Base-by-base conservation (phyloP, 2,329 filamentous ascomycete genomes). In the Beauveria asiatica region DNA sequence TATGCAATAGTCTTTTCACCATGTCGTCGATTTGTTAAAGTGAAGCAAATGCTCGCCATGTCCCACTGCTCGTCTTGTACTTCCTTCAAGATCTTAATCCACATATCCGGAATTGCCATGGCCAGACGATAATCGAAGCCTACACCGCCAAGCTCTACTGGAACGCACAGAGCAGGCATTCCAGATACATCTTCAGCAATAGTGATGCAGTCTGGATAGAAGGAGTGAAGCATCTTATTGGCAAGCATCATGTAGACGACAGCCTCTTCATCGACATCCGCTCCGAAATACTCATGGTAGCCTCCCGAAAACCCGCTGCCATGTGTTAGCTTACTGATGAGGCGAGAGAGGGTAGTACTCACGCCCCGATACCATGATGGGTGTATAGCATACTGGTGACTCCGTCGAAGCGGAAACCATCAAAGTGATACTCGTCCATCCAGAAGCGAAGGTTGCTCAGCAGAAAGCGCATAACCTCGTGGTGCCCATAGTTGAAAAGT, bases 1-100 rank as follows among this genome's bases (percentile, higher is more conserved):
- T 99, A 99, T 3, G 94, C 94, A 69, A 99, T 97, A 0, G 93
- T 97, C 82, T 97, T 97, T 75, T 99, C 94, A 51, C 92, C 93
- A 68, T 97, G 90, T 30, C 94, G 86, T 61, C 94, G 84, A 75
- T 99, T 97, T 23, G 89, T 96, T 62, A 99, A 77, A 0, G 92
- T 97, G 76, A 88, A 92, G 72, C 86, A 86, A 57, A 99, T 88
- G 66, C 83, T 87, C 61, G 83, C 85, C 74, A 99, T 88, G 68
- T 97, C 89, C 94, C 94, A 99, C 10, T 96, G 83, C 64, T 91
- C 83, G 68, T 99, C 94, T 69, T 88, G 82, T 72, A 91, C 86
- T 76, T 99, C 94, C 74, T 99, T 99, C 63, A 97, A 75, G 70
- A 95, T 90, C 77, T 99, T 99, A 81, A 99, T 99, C 85, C 95